Evolutionary conservation across 2,329 filamentous ascomycete species (phyloP).

Genomic region (Phaeosphaeriaceae sp.): DNA sequence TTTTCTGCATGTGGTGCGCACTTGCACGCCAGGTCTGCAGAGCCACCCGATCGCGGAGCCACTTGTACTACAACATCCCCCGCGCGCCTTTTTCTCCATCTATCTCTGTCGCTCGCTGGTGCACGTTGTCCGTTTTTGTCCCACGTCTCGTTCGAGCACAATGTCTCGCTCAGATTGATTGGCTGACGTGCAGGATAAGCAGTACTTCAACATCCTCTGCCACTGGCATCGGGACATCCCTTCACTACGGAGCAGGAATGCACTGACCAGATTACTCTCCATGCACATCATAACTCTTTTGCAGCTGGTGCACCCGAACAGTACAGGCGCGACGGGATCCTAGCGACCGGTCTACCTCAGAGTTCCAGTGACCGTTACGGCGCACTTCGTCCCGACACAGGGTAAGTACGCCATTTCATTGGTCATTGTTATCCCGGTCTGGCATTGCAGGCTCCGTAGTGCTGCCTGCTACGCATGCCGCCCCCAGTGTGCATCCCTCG

Average conservation of each 20-base stretch:
- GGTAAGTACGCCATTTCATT: slow-evolving; percentile 61
- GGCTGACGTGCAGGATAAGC: slow-evolving; percentile 53
- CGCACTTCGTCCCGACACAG: slow-evolving; percentile 61
- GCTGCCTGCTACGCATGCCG: slow-evolving; percentile 44
- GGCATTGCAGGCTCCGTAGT: slow-evolving; percentile 45
- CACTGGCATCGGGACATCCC: slow-evolving; percentile 53
- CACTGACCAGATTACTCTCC: slow-evolving; percentile 54
- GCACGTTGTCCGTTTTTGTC: slow-evolving; percentile 51
- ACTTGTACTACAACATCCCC: slow-evolving; percentile 45
- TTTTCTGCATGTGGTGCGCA: slow-evolving; percentile 42
- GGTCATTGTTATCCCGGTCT: slow-evolving; percentile 39
- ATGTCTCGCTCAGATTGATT: slow-evolving; percentile 40
- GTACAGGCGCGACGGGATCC: slow-evolving; percentile 59
- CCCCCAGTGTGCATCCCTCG: slow-evolving; percentile 45
- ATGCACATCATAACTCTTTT: slow-evolving; percentile 56
- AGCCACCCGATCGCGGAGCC: slow-evolving; percentile 44
- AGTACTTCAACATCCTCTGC: slow-evolving; percentile 53
- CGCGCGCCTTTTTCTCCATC: slow-evolving; percentile 33
- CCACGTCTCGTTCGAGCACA: slow-evolving; percentile 41
- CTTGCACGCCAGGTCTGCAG: slow-evolving; percentile 37
- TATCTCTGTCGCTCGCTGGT: slow-evolving; percentile 31
- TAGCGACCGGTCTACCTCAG: slow-evolving; percentile 56
- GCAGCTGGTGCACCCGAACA: slow-evolving; percentile 56
- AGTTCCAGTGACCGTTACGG: slow-evolving; percentile 60
- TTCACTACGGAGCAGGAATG: slow-evolving; percentile 56